Percentiles rank a stretch among this genome's conserved stretches.
These are phyloP conservation scores for Xylariaceae sp. DNA, from an alignment of 2,329 filamentous ascomycete species.

Conservation along the genomic window DNA sequence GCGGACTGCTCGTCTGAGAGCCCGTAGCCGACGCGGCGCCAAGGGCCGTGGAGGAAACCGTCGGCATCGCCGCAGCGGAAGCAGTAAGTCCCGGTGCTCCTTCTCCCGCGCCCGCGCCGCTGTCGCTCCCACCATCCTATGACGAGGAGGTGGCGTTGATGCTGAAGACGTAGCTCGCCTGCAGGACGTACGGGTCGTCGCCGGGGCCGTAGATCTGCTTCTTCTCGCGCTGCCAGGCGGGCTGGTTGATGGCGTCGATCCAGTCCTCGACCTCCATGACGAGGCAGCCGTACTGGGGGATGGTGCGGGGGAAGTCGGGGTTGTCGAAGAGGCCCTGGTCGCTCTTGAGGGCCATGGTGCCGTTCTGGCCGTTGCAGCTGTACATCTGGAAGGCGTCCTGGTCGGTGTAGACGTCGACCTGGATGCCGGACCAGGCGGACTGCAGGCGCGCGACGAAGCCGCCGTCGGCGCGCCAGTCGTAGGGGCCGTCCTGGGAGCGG, in stretches of 20 bases:
- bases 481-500: slow-evolving; percentile 51
- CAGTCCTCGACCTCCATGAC: slow-evolving; percentile 92
- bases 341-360: slow-evolving; percentile 62
- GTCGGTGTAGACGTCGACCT: slow-evolving; percentile 75
- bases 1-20: no score
- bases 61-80: no score
- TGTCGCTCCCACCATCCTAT: slow-evolving; percentile 12
- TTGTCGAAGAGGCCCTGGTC: slow-evolving; percentile 62
- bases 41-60: no score
- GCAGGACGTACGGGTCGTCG: slow-evolving; percentile 56
- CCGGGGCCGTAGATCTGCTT: slow-evolving; percentile 59
- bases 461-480: slow-evolving; percentile 57
- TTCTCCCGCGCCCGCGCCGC: no score
- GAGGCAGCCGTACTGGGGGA: slow-evolving; percentile 75
- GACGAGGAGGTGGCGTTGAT: slow-evolving; percentile 34
- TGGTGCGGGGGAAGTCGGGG: slow-evolving; percentile 53
- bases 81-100: no score
- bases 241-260: slow-evolving; percentile 91
- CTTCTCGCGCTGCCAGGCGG: slow-evolving; percentile 69
- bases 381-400: slow-evolving; percentile 89
- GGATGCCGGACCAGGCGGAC: slow-evolving; percentile 76
- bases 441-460: slow-evolving; percentile 63
- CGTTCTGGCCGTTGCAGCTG: slow-evolving; percentile 74
- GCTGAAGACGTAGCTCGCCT: slow-evolving; percentile 58
- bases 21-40: no score